A percentile compares a stretch with the other conserved stretches of the same genome.
Conservation (phyloP, 164 flowering plant species). For the Macadamia tetraphylla region DNA sequence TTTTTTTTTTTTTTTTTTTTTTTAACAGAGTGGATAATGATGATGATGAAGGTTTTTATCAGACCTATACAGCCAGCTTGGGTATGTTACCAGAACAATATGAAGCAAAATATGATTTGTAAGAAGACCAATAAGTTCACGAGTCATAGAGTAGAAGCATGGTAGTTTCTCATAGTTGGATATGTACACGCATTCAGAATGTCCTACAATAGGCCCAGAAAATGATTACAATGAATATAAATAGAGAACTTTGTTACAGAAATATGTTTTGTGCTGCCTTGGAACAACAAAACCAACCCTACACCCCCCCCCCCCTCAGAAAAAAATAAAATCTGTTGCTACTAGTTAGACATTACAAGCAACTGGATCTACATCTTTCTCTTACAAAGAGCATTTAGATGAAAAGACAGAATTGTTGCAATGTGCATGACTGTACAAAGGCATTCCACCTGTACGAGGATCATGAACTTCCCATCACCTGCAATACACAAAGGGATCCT, state of each 20-base stretch:
- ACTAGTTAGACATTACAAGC: not conserved
- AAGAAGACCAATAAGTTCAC: not conserved
- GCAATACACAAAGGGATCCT: not conserved
- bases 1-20: slow-evolving; percentile 29
- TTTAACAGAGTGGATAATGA: slow-evolving; percentile 46
- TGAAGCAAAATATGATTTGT: slow-evolving; percentile 8
- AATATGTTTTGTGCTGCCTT: too few relatives aligned
- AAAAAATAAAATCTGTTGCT: not conserved
- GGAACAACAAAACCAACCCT: too few relatives aligned
- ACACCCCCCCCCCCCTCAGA: too few relatives aligned
- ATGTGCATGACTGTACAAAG: not conserved
- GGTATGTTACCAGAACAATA: slow-evolving; percentile 22
- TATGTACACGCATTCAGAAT: slow-evolving; percentile 5
- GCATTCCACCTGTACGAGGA: not conserved
- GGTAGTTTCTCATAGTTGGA: not conserved
- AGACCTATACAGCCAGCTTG: slow-evolving; percentile 23
- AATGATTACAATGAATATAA: not conserved
- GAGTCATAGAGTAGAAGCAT: not conserved
- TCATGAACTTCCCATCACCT: not conserved
- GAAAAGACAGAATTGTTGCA: not conserved
- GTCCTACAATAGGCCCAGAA: not conserved
- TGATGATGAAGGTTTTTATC: slow-evolving; percentile 24
- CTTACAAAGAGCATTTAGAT: too few relatives aligned
- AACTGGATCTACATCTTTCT: not conserved
- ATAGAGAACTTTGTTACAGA: too few relatives aligned